These are phyloP conservation scores for Colletotrichum gloeosporioides DNA, from an alignment of 2,329 filamentous ascomycete genomes.

Conservation along the genomic window DNA sequence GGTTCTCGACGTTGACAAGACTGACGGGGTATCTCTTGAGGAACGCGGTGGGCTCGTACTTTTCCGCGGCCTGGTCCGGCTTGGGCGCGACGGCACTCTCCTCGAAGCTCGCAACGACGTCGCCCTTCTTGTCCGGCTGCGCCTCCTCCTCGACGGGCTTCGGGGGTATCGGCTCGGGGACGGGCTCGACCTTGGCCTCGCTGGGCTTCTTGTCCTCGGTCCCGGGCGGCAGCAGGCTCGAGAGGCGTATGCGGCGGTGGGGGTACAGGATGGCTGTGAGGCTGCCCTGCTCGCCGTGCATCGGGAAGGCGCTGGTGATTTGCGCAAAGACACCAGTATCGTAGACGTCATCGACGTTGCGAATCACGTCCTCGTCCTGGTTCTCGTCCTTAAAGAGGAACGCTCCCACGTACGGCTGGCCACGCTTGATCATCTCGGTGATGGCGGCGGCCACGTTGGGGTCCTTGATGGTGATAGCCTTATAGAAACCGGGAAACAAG, in stretches of 20 bases:
- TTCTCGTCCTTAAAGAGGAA: constrained; percentile 98
- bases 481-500: constrained; percentile 97
- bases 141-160: constrained; percentile 59
- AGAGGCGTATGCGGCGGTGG: constrained; percentile 91
- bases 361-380: constrained; percentile 91
- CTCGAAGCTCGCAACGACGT: constrained; percentile 97
- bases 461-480: constrained; percentile 95
- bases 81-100: constrained; percentile 73
- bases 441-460: constrained; percentile 91
- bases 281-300: constrained; percentile 82
- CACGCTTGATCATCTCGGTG: constrained; percentile 94
- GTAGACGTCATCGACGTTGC: constrained; percentile 88
- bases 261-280: constrained; percentile 96
- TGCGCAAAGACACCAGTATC: constrained; percentile 97
- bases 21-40: constrained; percentile 91
- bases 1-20: constrained; percentile 93
- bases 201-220: constrained; percentile 56
- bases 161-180: constrained; percentile 63
- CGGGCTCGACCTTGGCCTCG: constrained; percentile 53
- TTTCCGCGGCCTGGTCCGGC: constrained; percentile 52
- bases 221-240: constrained; percentile 76
- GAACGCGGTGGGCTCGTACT: constrained; percentile 90
- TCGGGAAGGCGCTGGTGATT: constrained; percentile 94
- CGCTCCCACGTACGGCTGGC: constrained; percentile 95
- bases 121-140: constrained; percentile 76